phyloP scores from a whole-genome alignment of 2,329 filamentous ascomycete species.

The Diaporthe longicolla region DNA sequence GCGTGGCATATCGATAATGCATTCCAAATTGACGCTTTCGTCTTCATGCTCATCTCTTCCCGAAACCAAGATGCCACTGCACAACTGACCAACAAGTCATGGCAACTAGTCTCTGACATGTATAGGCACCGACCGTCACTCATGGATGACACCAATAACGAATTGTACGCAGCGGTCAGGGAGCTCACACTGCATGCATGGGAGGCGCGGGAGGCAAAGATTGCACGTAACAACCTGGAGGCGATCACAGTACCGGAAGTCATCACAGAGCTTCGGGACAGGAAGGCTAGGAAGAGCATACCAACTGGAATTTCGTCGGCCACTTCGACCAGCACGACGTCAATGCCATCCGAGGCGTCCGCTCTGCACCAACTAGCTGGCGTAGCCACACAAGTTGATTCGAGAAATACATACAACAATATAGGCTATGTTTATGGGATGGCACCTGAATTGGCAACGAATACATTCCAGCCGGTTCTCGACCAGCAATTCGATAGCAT shows the following conservation, averaged over 20 bases:
- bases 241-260: constrained; percentile 30
- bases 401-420: constrained; percentile 29
- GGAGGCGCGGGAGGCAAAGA: constrained; percentile 44
- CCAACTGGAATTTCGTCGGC: background rate
- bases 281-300: constrained; percentile 37
- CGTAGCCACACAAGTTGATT: constrained; percentile 40
- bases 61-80: constrained; percentile 43
- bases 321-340: constrained; percentile 20
- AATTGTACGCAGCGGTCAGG: constrained; percentile 44
- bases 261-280: constrained; percentile 38
- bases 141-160: constrained; percentile 38
- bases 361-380: constrained; percentile 41
- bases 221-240: constrained; percentile 33
- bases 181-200: constrained; percentile 45
- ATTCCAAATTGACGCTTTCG: constrained; percentile 45
- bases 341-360: constrained; percentile 32
- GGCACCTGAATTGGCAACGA: background rate
- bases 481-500: constrained; percentile 42
- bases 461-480: constrained; percentile 28
- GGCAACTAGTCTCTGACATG: constrained; percentile 44
- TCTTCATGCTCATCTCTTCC: constrained; percentile 43
- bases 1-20: constrained; percentile 46
- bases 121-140: constrained; percentile 43
- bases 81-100: constrained; percentile 42
- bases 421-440: constrained; percentile 7